Evolutionary conservation across 2,329 filamentous ascomycete genomes (phyloP).

Genomic region (Metarhizium robertsii): DNA sequence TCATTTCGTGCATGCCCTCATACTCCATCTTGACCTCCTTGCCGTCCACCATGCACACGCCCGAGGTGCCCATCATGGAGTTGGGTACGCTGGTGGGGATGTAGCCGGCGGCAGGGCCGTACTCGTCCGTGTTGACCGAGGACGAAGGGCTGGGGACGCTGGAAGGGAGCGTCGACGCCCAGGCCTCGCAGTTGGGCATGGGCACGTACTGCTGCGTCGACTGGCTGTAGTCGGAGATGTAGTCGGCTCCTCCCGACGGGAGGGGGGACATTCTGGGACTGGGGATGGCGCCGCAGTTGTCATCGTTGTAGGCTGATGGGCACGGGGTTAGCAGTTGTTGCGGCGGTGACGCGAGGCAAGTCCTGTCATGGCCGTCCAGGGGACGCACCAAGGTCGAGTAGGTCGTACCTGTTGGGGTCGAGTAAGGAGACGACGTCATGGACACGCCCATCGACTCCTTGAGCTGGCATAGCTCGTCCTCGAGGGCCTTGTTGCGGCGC

Average conservation of each 20-base stretch:
- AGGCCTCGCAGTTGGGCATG: conserved; percentile 34
- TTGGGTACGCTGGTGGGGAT: conserved; percentile 40
- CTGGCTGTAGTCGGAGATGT: conserved; percentile 32
- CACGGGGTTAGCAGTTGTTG: conserved; percentile 12
- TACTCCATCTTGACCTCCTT: conserved; percentile 31
- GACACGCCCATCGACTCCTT: conserved; percentile 35
- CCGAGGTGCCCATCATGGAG: conserved; percentile 24
- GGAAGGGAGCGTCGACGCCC: conserved; percentile 35
- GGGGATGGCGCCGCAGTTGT: conserved; percentile 28
- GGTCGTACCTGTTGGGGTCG: conserved; percentile 27
- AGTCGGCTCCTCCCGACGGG: conserved; percentile 29
- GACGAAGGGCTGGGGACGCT: conserved; percentile 44
- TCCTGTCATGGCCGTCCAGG: conserved; percentile 7
- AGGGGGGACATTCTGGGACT: conserved; percentile 37
- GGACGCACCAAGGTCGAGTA: conserved; percentile 6
- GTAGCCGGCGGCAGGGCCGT: conserved; percentile 29
- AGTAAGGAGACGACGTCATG: conserved; percentile 30
- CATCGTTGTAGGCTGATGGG: conserved; percentile 31
- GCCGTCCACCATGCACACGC: conserved; percentile 16
- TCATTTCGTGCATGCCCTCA: conserved; percentile 24
- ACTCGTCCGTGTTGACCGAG: conserved; percentile 38
- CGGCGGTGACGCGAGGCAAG: conserved; percentile 2
- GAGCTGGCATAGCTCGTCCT: conserved; percentile 40
- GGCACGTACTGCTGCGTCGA: conserved; percentile 23
- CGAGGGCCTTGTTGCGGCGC: conserved; percentile 42